Evolutionary conservation across 257 asterid genomes (phyloP), one percentile per base, ranked within the genome.

Genomic region (Coffea canephora): DNA sequence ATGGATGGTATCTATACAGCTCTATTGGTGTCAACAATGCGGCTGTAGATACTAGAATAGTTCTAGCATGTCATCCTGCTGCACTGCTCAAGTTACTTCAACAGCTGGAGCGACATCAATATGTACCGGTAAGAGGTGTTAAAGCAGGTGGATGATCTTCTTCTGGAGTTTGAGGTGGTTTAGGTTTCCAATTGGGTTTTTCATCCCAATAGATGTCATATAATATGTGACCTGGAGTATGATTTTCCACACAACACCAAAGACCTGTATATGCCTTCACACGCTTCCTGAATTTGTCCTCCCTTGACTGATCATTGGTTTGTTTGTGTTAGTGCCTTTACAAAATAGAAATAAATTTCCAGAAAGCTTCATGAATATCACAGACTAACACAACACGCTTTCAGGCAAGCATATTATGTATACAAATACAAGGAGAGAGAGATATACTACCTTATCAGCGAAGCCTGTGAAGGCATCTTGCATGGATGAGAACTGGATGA

Each of bases 191-290:
- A 8, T 57, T 83, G 3, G 97, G 97, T 77, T 94, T 96, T 85
- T 96, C 98, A 76, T 96, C 99, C 99, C 99, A 96, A 77, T 90
- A 96, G 79, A 91, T 90, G 83, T 96, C 97, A 77, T 96, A 96
- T 74, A 89, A 94, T 85, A 96, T 91, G 84, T 94, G 97, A 43
- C 99, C 99, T 3, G 94, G 96, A 39, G 87, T 85, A 71, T 84
- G 88, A 86, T 91, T 54, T 55, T 84, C 89, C 59, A 92, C 94
- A 21, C 99, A 96, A 80, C 99, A 96, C 99, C 99, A 96, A 77
- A 92, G 89, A 68, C 99, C 97, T 18, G 91, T 81, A n/a, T 94
- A 94, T 59, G 79, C 84, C 88, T 94, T 94, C 80, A 96, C 89
- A 13, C 99, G 98, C 54, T 68, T 88, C 87, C 98, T 89, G 92